Conservation (phyloP, 2,329 filamentous ascomycete species). For the Alternaria dauci region DNA sequence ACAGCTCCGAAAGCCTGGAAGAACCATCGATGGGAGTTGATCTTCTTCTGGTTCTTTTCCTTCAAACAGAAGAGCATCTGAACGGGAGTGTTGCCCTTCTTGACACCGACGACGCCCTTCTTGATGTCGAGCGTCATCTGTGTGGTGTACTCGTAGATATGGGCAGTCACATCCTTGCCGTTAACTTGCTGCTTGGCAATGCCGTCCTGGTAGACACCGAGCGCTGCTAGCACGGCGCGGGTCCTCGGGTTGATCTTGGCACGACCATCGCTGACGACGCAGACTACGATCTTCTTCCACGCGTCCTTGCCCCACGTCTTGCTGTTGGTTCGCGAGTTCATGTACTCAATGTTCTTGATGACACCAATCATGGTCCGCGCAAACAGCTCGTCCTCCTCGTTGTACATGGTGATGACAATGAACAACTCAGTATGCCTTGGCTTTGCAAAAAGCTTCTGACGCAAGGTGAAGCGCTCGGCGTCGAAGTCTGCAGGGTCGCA, state of each 20-base stretch:
- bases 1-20: slow-evolving; percentile 96
- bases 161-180: slow-evolving; percentile 92
- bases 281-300: slow-evolving; percentile 99
- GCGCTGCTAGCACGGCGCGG: slow-evolving; percentile 84
- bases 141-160: slow-evolving; percentile 93
- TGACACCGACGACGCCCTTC: slow-evolving; percentile 84
- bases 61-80: slow-evolving; percentile 98
- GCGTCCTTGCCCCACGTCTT: slow-evolving; percentile 98
- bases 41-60: slow-evolving; percentile 99
- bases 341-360: slow-evolving; percentile 98
- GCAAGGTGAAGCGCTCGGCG: slow-evolving; percentile 86
- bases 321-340: slow-evolving; percentile 91
- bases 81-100: slow-evolving; percentile 84
- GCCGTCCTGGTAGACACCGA: slow-evolving; percentile 97
- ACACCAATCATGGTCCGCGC: slow-evolving; percentile 95
- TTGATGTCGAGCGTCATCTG: slow-evolving; percentile 89
- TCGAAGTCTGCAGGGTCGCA: slow-evolving; percentile 92
- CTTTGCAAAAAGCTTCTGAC: slow-evolving; percentile 91
- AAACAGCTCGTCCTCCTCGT: slow-evolving; percentile 96
- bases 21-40: slow-evolving; percentile 99
- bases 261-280: slow-evolving; percentile 95
- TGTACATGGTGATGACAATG: slow-evolving; percentile 98
- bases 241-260: slow-evolving; percentile 95
- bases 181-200: slow-evolving; percentile 99
- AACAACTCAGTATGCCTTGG: slow-evolving; percentile 93